Evolutionary conservation across 352 stramenopile genomes (phyloP).

Genomic region (Nothophytophthora sp.): DNA sequence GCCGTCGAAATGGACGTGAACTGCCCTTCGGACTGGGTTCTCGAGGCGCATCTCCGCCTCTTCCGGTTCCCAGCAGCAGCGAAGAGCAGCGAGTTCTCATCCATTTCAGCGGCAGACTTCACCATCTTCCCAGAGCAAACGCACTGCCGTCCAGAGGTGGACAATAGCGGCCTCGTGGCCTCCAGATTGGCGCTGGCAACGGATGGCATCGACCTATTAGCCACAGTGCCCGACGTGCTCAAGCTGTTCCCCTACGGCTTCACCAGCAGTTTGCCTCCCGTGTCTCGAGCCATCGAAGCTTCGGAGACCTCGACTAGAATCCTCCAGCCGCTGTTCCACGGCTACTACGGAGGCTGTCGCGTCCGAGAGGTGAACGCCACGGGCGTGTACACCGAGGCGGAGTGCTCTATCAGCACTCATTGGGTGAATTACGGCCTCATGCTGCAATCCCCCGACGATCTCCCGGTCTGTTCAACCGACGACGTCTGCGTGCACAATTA

Average conservation of each 20-base stretch:
- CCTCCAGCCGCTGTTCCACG: constrained; percentile 6
- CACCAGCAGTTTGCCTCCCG: not conserved
- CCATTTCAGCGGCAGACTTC: constrained; percentile 12
- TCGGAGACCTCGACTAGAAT: not conserved
- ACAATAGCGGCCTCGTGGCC: constrained; percentile 3
- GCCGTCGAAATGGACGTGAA: constrained; percentile 1
- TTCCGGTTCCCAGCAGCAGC: constrained; percentile 10
- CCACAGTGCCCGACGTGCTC: constrained; percentile 7
- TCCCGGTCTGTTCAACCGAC: constrained; percentile 10
- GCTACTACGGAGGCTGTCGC: constrained; percentile 15
- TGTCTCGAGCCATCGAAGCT: constrained; percentile 3
- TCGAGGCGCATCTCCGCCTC: constrained; percentile 9
- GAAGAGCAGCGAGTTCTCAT: constrained; percentile 5
- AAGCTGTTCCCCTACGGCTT: constrained; percentile 13
- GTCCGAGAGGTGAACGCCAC: constrained; percentile 9
- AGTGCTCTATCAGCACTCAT: constrained; percentile 2
- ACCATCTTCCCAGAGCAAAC: constrained; percentile 15
- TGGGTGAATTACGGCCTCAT: constrained; percentile 18
- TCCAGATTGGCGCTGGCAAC: constrained; percentile 8
- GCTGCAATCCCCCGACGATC: constrained; percentile 9
- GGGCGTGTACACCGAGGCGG: constrained; percentile 9
- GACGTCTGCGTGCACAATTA: constrained; percentile 20
- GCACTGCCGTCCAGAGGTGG: constrained; percentile 3
- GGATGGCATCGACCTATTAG: constrained; percentile 3
- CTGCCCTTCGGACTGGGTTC: constrained; percentile 9